Evolutionary conservation across 768 basidiomycete species (phyloP), one percentile per base, ranked within the genome.

Genomic region (Rubroboletus satanas): DNA sequence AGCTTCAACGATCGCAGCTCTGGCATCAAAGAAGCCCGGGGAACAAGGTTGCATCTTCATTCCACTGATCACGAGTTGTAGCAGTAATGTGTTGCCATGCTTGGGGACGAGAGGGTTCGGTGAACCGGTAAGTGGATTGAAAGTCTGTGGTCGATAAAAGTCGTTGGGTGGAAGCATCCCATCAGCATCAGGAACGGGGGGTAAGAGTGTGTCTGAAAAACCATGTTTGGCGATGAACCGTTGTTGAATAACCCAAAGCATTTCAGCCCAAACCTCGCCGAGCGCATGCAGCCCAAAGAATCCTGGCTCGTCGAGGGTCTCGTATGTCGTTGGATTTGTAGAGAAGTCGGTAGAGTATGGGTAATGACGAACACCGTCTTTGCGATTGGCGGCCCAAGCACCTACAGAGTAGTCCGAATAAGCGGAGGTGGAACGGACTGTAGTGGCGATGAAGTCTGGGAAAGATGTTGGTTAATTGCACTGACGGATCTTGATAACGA

Each of bases 211-310:
- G 10, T 85, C 80, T 14, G 82, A 78, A 78, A 82, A 96, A 0
- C 91, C 92, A 67, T 97, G 85, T 72, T 89, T 87, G 72, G 75
- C 74, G 65, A 97, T 89, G 32, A 97, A 73, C 23, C 76, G 71
- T 64, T 93, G 82, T n/a, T 82, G 78, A 43, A 89, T 79, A 62
- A 92, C 79, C 88, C 88, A 93, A 51, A 93, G 84, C 26, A 92
- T 86, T 76, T 93, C 74, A 6, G 94, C 95, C 93, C 95, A 98
- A 49, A 98, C 94, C 72, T 96, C 93, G 42, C 93, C 93, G 94
- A 23, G 94, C 93, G 94, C 50, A 15, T 44, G 41, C 14, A 33
- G 17, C 10, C 21, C 31, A 42, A 23, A 23, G 21, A 51, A 51
- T 33, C 5, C 41, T 10, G 31, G 47, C 4, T 35, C 6, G 77